Conservation (phyloP, 176 grass and related monocot species). For the Triticum dicoccoides region DNA sequence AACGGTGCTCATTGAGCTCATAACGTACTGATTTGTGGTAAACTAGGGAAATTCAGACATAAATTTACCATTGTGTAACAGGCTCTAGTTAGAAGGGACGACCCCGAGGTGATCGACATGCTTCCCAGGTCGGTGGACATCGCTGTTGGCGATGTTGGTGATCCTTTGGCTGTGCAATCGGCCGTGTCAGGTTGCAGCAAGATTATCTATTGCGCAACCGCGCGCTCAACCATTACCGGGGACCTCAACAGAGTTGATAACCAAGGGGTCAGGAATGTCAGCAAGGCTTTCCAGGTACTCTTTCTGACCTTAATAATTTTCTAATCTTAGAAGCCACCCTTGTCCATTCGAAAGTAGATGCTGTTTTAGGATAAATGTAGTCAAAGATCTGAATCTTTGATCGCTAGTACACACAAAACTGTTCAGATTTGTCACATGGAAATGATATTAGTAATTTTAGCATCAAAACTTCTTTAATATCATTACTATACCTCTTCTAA, state of each 20-base stretch:
- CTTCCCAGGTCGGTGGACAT: constrained; percentile 86
- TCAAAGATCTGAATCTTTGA: not conserved
- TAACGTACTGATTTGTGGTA: constrained; percentile 2
- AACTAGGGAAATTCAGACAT: not conserved
- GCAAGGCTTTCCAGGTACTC: constrained; percentile 90
- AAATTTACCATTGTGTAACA: constrained; percentile 11
- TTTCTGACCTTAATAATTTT: constrained; percentile 5
- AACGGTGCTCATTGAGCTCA: not conserved
- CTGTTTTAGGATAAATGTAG: not conserved
- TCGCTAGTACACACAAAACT: not conserved
- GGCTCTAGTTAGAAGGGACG: constrained; percentile 88
- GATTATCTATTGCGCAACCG: constrained; percentile 96
- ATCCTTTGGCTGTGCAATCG: constrained; percentile 59
- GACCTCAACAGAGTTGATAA: constrained; percentile 96
- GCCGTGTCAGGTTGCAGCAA: constrained; percentile 88
- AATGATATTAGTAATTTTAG: not conserved
- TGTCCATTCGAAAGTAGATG: not conserved
- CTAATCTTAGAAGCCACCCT: not conserved
- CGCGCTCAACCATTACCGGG: constrained; percentile 86
- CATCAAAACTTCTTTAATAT: not conserved
- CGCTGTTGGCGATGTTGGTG: constrained; percentile 89
- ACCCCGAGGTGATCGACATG: constrained; percentile 82
- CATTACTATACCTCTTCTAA: too few species aligned
- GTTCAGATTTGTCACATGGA: not conserved
- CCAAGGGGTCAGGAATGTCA: constrained; percentile 80